Evolutionary conservation across 2,329 filamentous ascomycete genomes (phyloP), one percentile per base, ranked within the genome.

Genomic region (Pseudogymnoascus pannorum): DNA sequence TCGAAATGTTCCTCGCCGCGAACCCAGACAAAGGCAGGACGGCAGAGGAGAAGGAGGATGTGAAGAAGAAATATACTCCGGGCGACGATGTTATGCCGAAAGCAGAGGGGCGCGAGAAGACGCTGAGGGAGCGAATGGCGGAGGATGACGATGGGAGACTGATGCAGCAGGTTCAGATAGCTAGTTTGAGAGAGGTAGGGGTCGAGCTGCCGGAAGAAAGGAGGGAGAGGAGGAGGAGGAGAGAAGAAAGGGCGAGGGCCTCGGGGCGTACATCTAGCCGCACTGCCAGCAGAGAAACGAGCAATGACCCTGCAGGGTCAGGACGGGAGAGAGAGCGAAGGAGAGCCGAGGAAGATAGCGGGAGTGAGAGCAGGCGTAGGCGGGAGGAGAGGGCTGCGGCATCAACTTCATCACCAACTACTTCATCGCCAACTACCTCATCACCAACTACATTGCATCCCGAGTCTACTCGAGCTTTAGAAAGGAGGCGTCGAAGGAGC

Each of bases 1-100:
- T 99, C 63, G 93, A 97, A 61, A 93, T 96, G 83, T 92, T 90
- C 68, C 76, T 97, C 35, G 80, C 85, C 24, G 86, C 89, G 48
- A 91, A 96, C 70, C 93, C 94, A 1, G 84, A 85, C 16, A 88
- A 88, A 67, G 86, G 79, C 24, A 89, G 87, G 70, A 80, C 84
- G 0, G 79, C 81, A 0, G 79, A 82, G 6, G 94, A 99, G 71
- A 92, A 88, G 74, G 81, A 85, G 51, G 89, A 92, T 66, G 86
- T 94, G 77, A 82, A 83, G 33, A 78, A 79, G 66, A 87, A 87
- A 68, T 97, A 96, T 74, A 91, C 82, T 66, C 88, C 85, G 0
- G 92, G 92, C 2, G 92, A 97, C 60, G 81, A 87, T 69, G 86
- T 99, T 1, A 73, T 97, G 62, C 90, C 89, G 2, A 80, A 80